Evolutionary conservation across 345 rosid genomes (phyloP), one percentile per base, ranked within the genome.

Genomic region (Psidium guajava): DNA sequence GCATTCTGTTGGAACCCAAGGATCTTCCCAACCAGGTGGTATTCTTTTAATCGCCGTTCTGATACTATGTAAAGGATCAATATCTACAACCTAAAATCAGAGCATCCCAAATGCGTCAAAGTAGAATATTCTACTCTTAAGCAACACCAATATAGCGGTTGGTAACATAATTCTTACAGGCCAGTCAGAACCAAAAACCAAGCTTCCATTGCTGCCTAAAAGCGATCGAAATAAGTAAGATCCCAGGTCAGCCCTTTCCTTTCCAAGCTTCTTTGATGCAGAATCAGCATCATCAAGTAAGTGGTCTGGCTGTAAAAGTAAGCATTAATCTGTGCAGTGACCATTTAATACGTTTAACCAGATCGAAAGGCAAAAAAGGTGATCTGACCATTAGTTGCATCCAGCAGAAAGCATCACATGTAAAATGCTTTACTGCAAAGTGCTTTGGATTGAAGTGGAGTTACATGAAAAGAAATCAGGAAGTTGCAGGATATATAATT

Each of bases 141-240:
- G 36, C 21, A 81, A 81, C 8, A 3, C 28, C 8, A 6, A 49
- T 6, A 12, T 12, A 47, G 54, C 40, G 22, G 25, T 49, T 59
- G 84, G n/a, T 27, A 32, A 44, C 2, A 42, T 52, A 82, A 86
- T 82, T 86, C 95, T 88, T 91, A 96, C 98, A n/a, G 99, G 99
- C 99, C 99, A 96, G 88, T 96, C 99, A 85, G 99, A 95, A 86
- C 99, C 99, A 83, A 96, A 87, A 47, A 94, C 98, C 92, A 96
- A 86, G 75, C 83, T 86, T 44, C 95, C 94, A 82, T 92, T 91
- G 89, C 93, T 90, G 32, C 89, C 92, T 87, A 91, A 83, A 86
- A 97, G 91, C 54, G 98, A 94, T 20, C 28, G 86, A 83, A 93
- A 95, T 54, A 92, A 91, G 85, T 92, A 95, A 58, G 99, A 92